phyloP scores from a whole-genome alignment of 768 basidiomycete genomes.

The Erythrobasidium yunnanense region DNA sequence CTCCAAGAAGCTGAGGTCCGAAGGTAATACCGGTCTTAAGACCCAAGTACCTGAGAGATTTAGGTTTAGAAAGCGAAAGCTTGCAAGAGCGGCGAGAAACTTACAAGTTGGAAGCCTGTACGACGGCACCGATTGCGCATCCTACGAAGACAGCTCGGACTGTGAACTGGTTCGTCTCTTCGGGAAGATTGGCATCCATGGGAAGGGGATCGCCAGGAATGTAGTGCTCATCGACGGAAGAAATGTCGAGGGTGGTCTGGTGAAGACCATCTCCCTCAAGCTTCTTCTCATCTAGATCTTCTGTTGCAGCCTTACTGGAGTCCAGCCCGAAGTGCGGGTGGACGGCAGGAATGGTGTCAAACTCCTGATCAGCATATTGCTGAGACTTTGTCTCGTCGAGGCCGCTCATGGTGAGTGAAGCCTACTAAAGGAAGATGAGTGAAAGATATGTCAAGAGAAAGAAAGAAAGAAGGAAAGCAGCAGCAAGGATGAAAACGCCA shows the following conservation, averaged over 20 bases:
- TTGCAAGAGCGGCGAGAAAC: too few species aligned
- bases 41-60: too few species aligned
- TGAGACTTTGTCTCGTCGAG: too few species aligned
- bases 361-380: too few species aligned
- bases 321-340: not conserved
- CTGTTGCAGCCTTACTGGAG: not conserved
- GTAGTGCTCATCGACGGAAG: constrained; percentile 7
- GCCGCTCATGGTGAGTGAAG: too few species aligned
- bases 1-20: constrained; percentile 55
- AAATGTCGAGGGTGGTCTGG: constrained; percentile 20
- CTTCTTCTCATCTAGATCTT: constrained; percentile 6
- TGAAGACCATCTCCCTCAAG: constrained; percentile 6
- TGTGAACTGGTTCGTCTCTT: constrained; percentile 20
- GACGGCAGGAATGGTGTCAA: not conserved
- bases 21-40: constrained; percentile 61
- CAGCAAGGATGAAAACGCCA: too few species aligned
- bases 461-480: not conserved
- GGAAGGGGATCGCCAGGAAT: constrained; percentile 16
- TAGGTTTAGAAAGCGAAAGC: too few species aligned
- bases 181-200: not conserved
- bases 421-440: too few species aligned
- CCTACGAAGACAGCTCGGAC: constrained; percentile 39
- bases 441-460: not conserved
- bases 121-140: constrained; percentile 49
- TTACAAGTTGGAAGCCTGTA: constrained; percentile 51